These are phyloP conservation scores for Yamadazyma dendronema DNA, from an alignment of 1,139 yeast species.

Conservation along the genomic window DNA sequence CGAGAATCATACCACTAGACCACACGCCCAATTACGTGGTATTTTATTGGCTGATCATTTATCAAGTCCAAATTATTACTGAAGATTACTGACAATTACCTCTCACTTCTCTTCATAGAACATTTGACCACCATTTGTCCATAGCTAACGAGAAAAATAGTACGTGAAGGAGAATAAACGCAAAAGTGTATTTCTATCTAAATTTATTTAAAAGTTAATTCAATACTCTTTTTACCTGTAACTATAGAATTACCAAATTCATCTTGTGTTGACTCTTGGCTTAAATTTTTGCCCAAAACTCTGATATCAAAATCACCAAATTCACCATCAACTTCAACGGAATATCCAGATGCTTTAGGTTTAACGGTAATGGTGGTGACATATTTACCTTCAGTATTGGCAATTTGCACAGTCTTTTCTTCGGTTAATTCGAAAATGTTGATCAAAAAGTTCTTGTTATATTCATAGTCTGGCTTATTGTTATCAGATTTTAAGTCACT, in stretches of 20 bases:
- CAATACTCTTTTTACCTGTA: conserved; percentile 18
- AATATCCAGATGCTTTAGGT: conserved; percentile 7
- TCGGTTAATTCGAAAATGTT: conserved; percentile 16
- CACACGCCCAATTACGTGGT: conserved; percentile 22
- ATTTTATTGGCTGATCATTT: neutral
- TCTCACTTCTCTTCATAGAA: too few species aligned
- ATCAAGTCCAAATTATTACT: too few species aligned
- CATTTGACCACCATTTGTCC: too few species aligned
- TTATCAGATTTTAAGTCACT: conserved; percentile 8
- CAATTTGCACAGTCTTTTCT: conserved; percentile 14
- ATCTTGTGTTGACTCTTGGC: conserved; percentile 2
- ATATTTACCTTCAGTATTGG: conserved; percentile 15
- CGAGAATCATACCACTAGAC: conserved; percentile 26
- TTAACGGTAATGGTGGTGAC: conserved; percentile 9
- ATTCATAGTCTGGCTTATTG: conserved; percentile 19
- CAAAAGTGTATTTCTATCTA: neutral
- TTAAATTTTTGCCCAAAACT: conserved; percentile 11
- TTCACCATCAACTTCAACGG: conserved; percentile 9
- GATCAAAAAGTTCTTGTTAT: conserved; percentile 17
- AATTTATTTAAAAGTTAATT: neutral
- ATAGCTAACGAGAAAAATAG: too few species aligned
- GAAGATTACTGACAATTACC: too few species aligned
- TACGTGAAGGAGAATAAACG: too few species aligned
- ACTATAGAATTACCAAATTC: conserved; percentile 12
- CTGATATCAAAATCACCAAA: conserved; percentile 7